Conservation (phyloP, 1,139 yeast species). For the Ogataea hybrid region DNA sequence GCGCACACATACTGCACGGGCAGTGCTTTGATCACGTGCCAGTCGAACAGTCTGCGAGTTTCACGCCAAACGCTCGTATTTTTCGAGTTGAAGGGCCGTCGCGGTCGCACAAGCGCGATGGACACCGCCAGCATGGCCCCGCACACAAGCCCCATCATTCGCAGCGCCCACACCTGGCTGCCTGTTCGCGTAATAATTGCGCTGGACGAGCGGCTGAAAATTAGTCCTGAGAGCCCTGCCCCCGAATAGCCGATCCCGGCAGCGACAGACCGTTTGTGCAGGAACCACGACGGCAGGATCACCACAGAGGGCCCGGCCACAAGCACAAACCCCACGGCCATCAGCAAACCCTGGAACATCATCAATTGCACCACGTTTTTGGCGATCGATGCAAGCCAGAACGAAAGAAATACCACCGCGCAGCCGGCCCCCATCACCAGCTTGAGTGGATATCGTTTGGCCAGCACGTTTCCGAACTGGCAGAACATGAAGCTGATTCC, state of each 20-base stretch:
- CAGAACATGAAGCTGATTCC: slow-evolving; percentile 57
- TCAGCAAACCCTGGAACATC: slow-evolving; percentile 64
- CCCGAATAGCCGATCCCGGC: slow-evolving; percentile 55
- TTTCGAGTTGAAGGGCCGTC: slow-evolving; percentile 38
- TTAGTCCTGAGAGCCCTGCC: slow-evolving; percentile 60
- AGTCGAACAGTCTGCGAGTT: slow-evolving; percentile 19
- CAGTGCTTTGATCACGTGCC: slow-evolving; percentile 10
- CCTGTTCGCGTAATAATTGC: slow-evolving; percentile 50
- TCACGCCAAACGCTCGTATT: slow-evolving; percentile 21
- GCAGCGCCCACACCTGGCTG: slow-evolving; percentile 64
- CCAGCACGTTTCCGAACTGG: slow-evolving; percentile 46
- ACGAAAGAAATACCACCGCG: slow-evolving; percentile 52
- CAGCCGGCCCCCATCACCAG: slow-evolving; percentile 47
- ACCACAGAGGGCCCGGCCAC: slow-evolving; percentile 58
- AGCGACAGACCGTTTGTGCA: slow-evolving; percentile 54
- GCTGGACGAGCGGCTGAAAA: slow-evolving; percentile 38
- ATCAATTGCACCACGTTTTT: slow-evolving; percentile 59
- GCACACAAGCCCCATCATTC: slow-evolving; percentile 52
- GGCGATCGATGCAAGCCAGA: slow-evolving; percentile 63
- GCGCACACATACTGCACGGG: slow-evolving; percentile 44
- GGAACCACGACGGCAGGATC: slow-evolving; percentile 61
- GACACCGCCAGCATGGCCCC: slow-evolving; percentile 36
- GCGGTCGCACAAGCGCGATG: slow-evolving; percentile 44
- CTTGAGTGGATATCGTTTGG: slow-evolving; percentile 39
- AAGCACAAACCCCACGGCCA: slow-evolving; percentile 60